Evolutionary conservation across 208 protist genomes (phyloP).

Genomic region (Leishmania tropica): DNA sequence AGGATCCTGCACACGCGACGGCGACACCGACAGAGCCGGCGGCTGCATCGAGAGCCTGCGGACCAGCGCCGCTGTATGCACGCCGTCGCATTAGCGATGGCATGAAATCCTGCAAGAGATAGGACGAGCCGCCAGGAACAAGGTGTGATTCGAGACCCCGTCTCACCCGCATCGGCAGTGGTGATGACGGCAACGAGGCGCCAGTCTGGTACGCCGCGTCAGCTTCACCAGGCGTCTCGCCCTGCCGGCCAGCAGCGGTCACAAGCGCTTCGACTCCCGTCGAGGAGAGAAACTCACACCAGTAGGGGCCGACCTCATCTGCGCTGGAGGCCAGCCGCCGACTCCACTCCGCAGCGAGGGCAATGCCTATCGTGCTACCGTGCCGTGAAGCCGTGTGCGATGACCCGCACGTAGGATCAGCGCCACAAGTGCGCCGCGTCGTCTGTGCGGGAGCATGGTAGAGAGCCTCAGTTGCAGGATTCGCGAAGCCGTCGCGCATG

Average conservation of each 20-base stretch:
- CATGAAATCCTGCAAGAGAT: constrained; percentile 7
- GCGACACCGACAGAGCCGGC: background rate
- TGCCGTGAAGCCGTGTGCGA: background rate
- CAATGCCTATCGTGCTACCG: background rate
- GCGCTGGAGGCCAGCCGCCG: constrained; percentile 14
- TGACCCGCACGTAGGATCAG: background rate
- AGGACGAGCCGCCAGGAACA: background rate
- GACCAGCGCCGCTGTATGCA: background rate
- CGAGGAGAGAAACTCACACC: constrained; percentile 21
- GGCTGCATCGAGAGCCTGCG: background rate
- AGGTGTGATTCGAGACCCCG: constrained; percentile 4
- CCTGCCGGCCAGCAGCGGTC: background rate
- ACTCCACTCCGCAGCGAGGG: constrained; percentile 1
- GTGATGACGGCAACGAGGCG: background rate
- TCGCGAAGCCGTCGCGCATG: constrained; percentile 29
- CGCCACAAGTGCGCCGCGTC: background rate
- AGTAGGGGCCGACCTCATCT: constrained; percentile 16
- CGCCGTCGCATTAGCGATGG: background rate
- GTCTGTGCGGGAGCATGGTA: background rate
- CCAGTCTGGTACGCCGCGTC: background rate
- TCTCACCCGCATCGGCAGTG: background rate
- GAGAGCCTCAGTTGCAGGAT: constrained; percentile 18
- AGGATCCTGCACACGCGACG: background rate
- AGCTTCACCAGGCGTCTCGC: background rate
- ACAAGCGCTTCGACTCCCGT: background rate